Base-by-base conservation (phyloP, 495 filamentous ascomycete genomes). In the Penicillium canariense region DNA sequence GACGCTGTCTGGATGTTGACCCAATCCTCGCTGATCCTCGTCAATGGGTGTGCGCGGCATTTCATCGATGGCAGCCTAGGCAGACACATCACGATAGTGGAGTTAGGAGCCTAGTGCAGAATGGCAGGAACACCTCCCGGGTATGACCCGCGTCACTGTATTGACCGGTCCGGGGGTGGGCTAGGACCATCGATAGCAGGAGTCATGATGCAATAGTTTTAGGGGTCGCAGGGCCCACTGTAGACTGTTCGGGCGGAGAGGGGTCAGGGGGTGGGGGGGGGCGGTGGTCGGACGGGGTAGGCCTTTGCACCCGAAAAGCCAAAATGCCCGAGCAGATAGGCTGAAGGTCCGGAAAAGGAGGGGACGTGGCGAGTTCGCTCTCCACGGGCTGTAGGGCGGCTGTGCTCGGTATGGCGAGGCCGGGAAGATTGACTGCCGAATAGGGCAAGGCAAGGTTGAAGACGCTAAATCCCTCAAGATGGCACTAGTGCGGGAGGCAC, bases 401-500 rank as follows among this genome's bases (percentile, higher is more conserved):
- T 51, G 27, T 44, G 38, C 47, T 52, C 49, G 55, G 55, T 52
- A 53, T 28, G 36, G 35, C 53, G 22, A 52, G 35, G 43, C 38
- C 46, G 39, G 27, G 46, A 54, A 27, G 35, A 52, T 46, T 11
- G 30, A 56, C 20, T 54, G 27, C 49, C 34, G 56, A 30, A 40
- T 57, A 44, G 23, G 20, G 42, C 17, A 14, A 50, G 20, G 26
- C 55, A 47, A 48, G 54, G 59, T 62, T 20, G 54, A 52, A 55
- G 45, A 56, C 59, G 53, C 59, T 62, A 60, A 55, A 52, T 62
- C 59, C 55, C 48, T 51, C 32, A 34, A 43, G 53, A 52, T 61
- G 38, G 45, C 60, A 27, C 59, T 55, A 53, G 52, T 46, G 26
- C 18, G 20, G 32, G 27, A 44, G 23, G 40, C 36, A 47, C 25